phyloP scores from a whole-genome alignment of 805 yeast species.

The Clavispora santaluciae region DNA sequence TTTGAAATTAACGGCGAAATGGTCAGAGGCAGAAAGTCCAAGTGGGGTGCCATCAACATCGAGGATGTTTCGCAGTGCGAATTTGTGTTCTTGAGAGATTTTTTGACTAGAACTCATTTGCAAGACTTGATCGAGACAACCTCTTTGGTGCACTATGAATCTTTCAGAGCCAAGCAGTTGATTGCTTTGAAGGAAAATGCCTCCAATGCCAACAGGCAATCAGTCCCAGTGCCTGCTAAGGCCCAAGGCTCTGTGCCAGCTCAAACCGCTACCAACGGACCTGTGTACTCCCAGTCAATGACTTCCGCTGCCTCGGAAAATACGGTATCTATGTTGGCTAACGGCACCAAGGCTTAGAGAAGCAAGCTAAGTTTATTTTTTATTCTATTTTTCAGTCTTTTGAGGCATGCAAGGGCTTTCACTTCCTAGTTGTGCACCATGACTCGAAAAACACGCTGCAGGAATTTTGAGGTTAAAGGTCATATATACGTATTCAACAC shows the following conservation, averaged over 20 bases:
- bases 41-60: slow-evolving; percentile 90
- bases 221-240: slow-evolving; percentile 12
- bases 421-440: background rate
- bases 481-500: background rate
- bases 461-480: background rate
- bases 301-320: slow-evolving; percentile 15
- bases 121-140: slow-evolving; percentile 96
- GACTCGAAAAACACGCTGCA: background rate
- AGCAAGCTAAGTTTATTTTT: background rate
- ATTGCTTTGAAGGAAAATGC: slow-evolving; percentile 90
- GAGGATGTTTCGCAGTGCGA: slow-evolving; percentile 96
- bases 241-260: slow-evolving; percentile 4
- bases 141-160: slow-evolving; percentile 80
- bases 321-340: slow-evolving; percentile 5
- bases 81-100: slow-evolving; percentile 89
- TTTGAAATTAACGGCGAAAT: slow-evolving; percentile 71
- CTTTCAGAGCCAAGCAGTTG: slow-evolving; percentile 89
- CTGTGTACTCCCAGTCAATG: slow-evolving; percentile 10
- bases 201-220: slow-evolving; percentile 40
- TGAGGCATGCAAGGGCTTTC: background rate
- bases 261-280: slow-evolving; percentile 4
- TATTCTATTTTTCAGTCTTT: background rate
- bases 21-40: slow-evolving; percentile 86
- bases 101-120: slow-evolving; percentile 89
- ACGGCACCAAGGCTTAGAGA: slow-evolving; percentile 2